Evolutionary conservation across 225 moss, liverwort and hornwort genomes (phyloP), one percentile per base, ranked within the genome.

Genomic region (Physcomitrellopsis africana): DNA sequence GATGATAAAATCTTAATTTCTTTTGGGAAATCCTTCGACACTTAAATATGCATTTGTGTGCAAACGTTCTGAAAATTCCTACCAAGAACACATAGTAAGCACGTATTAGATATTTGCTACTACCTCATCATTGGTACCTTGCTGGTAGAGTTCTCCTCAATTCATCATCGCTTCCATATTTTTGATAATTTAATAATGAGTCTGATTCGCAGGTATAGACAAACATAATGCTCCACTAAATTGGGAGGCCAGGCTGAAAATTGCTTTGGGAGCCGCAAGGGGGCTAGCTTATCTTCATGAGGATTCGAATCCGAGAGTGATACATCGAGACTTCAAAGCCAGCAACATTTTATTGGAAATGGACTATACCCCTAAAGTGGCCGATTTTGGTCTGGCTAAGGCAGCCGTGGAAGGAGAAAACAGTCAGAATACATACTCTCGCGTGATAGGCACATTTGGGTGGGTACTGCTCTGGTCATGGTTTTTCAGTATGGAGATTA

Each of bases 371-470:
- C 84, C 87, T 64, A 86, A 86, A 81, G 83, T 89, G 19, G 83
- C 89, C 43, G 89, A 89, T 86, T 89, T 89, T 69, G 86, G 89
- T 10, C 77, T 89, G 68, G 86, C 89, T 22, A 86, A 86, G 75
- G 79, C 81, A 74, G 83, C 86, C 57, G 81, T 84, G 11, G 88
- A 86, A 74, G 86, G 79, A 68, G 86, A 81, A 32, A 74, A 84
- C 51, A 84, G 81, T 79, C 83, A 84, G 81, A 83, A 86, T 51
- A 74, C 86, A 78, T 67, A 83, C 41, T 86, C 89, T 68, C 80
- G 81, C 17, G 86, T 89, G 26, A 86, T 83, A 81, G 89, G 89
- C 57, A 89, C 89, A 62, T 81, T 86, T 42, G 89, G 87, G 87
- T 87, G 70, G 79, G 87, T 75, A 15, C 26, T 53, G 15, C 22